phyloP scores from a whole-genome alignment of 352 stramenopile species.

The Stephanocyclus meneghinianus region DNA sequence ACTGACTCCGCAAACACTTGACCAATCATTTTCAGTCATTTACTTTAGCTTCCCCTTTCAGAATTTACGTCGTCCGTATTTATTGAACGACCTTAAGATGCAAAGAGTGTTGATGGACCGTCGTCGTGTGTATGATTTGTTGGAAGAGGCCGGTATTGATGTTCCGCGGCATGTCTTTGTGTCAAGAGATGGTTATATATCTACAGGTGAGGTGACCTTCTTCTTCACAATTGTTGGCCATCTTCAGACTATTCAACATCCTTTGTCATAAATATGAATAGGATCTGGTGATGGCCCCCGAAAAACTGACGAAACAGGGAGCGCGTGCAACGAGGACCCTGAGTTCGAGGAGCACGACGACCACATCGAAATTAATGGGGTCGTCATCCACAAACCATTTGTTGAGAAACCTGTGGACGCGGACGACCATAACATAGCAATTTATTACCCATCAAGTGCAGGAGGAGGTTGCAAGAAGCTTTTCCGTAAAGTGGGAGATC shows the following conservation, averaged over 20 bases:
- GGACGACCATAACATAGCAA: constrained; percentile 99
- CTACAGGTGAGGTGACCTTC: constrained; percentile 39
- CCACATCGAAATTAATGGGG: constrained; percentile 90
- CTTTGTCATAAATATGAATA: constrained; percentile 1
- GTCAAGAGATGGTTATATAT: constrained; percentile 88
- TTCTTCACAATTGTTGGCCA: too few species aligned
- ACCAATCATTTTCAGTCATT: neutral
- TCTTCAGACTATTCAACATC: neutral
- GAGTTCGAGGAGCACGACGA: constrained; percentile 85
- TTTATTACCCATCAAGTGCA: constrained; percentile 98
- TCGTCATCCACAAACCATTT: constrained; percentile 98
- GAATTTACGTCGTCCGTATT: constrained; percentile 87
- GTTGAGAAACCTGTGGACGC: constrained; percentile 99
- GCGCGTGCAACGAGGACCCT: constrained; percentile 35
- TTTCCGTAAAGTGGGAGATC: constrained; percentile 95
- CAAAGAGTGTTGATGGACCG: constrained; percentile 95
- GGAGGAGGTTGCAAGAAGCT: constrained; percentile 97
- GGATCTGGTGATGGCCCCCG: constrained; percentile 53
- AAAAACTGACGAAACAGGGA: neutral
- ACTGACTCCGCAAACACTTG: neutral
- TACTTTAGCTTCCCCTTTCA: neutral
- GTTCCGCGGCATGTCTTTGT: constrained; percentile 95
- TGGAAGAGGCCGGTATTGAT: constrained; percentile 92
- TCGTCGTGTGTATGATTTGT: constrained; percentile 93
- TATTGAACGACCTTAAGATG: constrained; percentile 97